Evolutionary conservation across 2,329 filamentous ascomycete species (phyloP).

Genomic region (Erysiphe pulchra): DNA sequence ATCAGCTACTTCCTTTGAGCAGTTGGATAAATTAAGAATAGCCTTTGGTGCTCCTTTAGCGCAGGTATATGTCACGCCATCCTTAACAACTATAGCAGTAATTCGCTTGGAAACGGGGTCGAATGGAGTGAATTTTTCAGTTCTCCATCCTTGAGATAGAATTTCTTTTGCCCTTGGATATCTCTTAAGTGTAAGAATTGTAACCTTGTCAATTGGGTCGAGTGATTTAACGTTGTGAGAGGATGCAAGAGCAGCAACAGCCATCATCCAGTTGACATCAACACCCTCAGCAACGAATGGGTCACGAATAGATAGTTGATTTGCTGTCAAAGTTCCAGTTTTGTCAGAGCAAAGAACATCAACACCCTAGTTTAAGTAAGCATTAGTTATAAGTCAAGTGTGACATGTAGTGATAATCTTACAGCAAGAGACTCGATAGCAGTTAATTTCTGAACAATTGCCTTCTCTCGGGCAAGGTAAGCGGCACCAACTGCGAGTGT

Average conservation of each 20-base stretch:
- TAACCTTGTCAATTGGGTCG: slow-evolving; percentile 59
- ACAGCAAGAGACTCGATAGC: slow-evolving; percentile 47
- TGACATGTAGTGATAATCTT: slow-evolving; percentile 3
- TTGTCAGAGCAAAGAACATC: slow-evolving; percentile 63
- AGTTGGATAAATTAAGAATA: slow-evolving; percentile 42
- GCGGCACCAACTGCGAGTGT: slow-evolving; percentile 54
- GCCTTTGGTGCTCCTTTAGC: slow-evolving; percentile 59
- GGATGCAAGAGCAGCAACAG: slow-evolving; percentile 48
- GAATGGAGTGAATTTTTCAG: slow-evolving; percentile 53
- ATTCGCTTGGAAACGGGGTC: slow-evolving; percentile 63
- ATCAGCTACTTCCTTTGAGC: slow-evolving; percentile 34
- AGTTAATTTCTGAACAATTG: slow-evolving; percentile 57
- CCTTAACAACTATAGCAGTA: slow-evolving; percentile 40
- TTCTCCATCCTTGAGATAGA: slow-evolving; percentile 47
- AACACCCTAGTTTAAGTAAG: slow-evolving; percentile 22
- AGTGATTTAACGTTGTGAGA: slow-evolving; percentile 59
- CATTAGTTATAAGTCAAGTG: background rate
- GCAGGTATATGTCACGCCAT: slow-evolving; percentile 44
- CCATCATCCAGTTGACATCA: slow-evolving; percentile 70
- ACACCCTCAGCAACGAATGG: slow-evolving; percentile 53
- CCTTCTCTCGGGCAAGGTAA: slow-evolving; percentile 53
- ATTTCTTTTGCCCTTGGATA: slow-evolving; percentile 59
- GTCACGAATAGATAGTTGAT: slow-evolving; percentile 52
- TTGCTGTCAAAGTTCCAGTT: slow-evolving; percentile 52
- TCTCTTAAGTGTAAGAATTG: slow-evolving; percentile 47